Percentiles rank a stretch among this genome's conserved stretches.
These are phyloP conservation scores for Penicillium steckii DNA, from an alignment of 495 filamentous ascomycete species.

Conservation along the genomic window DNA sequence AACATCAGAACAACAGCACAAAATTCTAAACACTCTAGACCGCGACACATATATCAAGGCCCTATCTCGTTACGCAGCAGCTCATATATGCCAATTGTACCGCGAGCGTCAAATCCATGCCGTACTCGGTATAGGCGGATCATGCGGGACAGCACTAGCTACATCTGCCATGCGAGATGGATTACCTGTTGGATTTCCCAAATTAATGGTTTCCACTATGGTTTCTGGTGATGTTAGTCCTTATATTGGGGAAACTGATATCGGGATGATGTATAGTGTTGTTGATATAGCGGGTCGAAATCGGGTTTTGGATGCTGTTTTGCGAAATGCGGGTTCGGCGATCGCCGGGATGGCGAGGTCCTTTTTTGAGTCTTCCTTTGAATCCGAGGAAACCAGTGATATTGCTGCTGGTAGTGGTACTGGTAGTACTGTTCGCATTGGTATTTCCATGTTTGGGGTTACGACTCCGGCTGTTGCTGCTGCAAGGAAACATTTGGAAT, in stretches of 20 bases:
- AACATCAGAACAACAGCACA: background rate
- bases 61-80: constrained; percentile 43
- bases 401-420: background rate
- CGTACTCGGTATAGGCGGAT: constrained; percentile 56
- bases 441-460: constrained; percentile 73
- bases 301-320: constrained; percentile 49
- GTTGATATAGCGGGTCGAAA: constrained; percentile 70
- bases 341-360: constrained; percentile 52
- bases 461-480: constrained; percentile 60
- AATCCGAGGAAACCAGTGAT: background rate
- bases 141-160: constrained; percentile 55
- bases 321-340: constrained; percentile 60
- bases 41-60: constrained; percentile 50
- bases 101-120: constrained; percentile 44
- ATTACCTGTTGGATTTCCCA: constrained; percentile 62
- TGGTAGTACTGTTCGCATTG: constrained; percentile 44
- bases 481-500: constrained; percentile 45
- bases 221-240: constrained; percentile 58
- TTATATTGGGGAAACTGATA: constrained; percentile 63
- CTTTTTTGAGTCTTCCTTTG: background rate
- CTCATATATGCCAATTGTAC: constrained; percentile 33
- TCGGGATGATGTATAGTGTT: constrained; percentile 67
- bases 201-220: constrained; percentile 68
- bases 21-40: constrained; percentile 27
- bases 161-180: constrained; percentile 56